Evolutionary conservation across 2,329 filamentous ascomycete species (phyloP), one percentile per base, ranked within the genome.

Genomic region (Rutstroemia sp.): DNA sequence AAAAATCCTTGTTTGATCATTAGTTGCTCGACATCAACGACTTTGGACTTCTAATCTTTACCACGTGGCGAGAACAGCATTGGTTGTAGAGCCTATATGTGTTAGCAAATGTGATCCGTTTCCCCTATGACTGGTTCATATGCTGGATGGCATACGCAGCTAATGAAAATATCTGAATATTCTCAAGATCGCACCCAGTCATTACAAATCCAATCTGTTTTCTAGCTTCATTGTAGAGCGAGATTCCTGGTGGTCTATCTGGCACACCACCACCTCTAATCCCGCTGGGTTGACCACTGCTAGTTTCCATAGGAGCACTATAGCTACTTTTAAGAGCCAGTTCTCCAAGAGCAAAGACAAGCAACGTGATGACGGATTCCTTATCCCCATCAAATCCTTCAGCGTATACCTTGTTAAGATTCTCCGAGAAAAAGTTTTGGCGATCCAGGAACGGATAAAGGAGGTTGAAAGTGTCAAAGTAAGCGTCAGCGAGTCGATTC

Each of bases 141-240:
- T 34, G 38, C 8, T 27, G 25, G 25, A 27, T 9, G 23, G 70
- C 74, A 65, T 67, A 80, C 77, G 79, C 79, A 57, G 79, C 74
- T 27, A 86, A 70, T 6, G 81, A 73, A 62, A 78, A 76, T 47
- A 82, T 76, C 63, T 85, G 82, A 8, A 84, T 74, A 58, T 79
- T 82, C 61, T 83, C 80, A 27, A 85, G 67, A 51, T 75, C 80
- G 63, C 75, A 80, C 21, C 80, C 76, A 1, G 77, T 77, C 52
- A 79, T 64, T 9, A 77, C 73, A 64, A 83, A 83, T 0, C 82
- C 82, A 65, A 84, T 74, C n/a, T 79, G 73, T 57, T 75, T 77
- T 51, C 82, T 74, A 14, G 81, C 82, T 67, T 85, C 82, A 60
- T 85, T 85, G 69, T 85, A 85, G 38, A 83, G 74, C 0, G 74